Conservation (phyloP, 805 yeast genomes). For the Wickerhamomyces queroliae region DNA sequence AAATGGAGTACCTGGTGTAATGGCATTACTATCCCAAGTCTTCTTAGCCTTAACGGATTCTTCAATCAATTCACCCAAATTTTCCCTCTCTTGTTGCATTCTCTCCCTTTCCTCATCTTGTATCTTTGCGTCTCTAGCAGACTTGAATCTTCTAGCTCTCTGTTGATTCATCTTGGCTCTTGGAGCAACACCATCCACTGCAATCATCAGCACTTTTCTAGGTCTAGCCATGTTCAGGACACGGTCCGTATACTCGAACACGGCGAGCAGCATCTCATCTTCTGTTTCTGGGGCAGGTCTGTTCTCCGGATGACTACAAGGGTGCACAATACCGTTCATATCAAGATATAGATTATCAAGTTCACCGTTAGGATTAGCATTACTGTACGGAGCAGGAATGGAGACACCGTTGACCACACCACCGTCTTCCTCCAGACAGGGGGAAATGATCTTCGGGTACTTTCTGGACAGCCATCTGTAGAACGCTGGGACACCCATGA, state of each 20-base stretch:
- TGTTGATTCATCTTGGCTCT: slow-evolving; percentile 98
- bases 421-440: slow-evolving; percentile 74
- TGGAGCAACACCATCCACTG: slow-evolving; percentile 99
- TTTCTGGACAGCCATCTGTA: slow-evolving; percentile 93
- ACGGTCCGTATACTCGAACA: slow-evolving; percentile 87
- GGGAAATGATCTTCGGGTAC: slow-evolving; percentile 90
- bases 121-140: slow-evolving; percentile 86
- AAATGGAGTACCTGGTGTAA: slow-evolving; percentile 98
- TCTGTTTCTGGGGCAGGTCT: slow-evolving; percentile 95
- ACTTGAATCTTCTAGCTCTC: slow-evolving; percentile 85
- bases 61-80: slow-evolving; percentile 62
- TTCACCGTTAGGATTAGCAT: slow-evolving; percentile 93
- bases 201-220: slow-evolving; percentile 84
- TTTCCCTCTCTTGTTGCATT: slow-evolving; percentile 24
- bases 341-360: slow-evolving; percentile 89
- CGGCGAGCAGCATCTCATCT: slow-evolving; percentile 93
- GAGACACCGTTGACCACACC: slow-evolving; percentile 52
- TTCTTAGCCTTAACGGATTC: slow-evolving; percentile 66
- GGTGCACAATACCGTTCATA: slow-evolving; percentile 99
- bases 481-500: slow-evolving; percentile 96
- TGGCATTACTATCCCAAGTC: slow-evolving; percentile 93
- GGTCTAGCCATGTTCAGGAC: slow-evolving; percentile 94
- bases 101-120: slow-evolving; percentile 66
- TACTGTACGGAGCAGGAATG: slow-evolving; percentile 60
- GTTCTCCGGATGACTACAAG: slow-evolving; percentile 97